These are phyloP conservation scores for Chenopodium formosanum DNA, from an alignment of 148 eudicot genomes.

Conservation along the genomic window DNA sequence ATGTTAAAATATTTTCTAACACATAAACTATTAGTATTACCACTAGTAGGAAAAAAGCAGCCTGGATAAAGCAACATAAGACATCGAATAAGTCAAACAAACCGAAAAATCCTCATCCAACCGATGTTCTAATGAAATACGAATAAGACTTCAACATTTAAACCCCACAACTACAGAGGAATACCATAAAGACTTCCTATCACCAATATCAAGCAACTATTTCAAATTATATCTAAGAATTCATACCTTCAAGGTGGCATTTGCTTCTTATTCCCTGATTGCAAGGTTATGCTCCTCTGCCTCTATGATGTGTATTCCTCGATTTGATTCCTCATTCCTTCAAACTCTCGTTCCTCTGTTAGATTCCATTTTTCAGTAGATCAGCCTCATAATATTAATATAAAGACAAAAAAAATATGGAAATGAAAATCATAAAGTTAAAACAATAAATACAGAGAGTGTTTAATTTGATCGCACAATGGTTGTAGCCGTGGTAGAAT, in stretches of 20 bases:
- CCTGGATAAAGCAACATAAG: no score
- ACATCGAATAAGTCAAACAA: no score
- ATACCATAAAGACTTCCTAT: background rate
- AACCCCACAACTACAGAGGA: no score
- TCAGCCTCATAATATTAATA: background rate
- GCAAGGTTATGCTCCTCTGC: conserved; percentile 45
- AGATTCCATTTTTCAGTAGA: conserved; percentile 6
- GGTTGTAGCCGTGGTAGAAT: no score
- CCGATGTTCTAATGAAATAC: no score
- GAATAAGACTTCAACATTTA: no score
- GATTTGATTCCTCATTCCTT: conserved; percentile 42
- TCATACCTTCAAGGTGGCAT: conserved; percentile 65
- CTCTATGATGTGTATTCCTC: conserved; percentile 56
- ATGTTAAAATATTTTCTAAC: no score
- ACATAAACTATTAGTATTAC: no score
- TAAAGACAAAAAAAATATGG: background rate
- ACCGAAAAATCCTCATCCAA: no score
- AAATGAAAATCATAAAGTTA: background rate
- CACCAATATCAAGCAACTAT: background rate
- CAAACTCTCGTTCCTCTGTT: conserved; percentile 29
- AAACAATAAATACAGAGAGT: background rate
- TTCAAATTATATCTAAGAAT: background rate
- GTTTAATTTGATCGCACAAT: no score
- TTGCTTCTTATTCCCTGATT: conserved; percentile 59
- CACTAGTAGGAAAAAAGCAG: no score